Evolutionary conservation across 1,284 basidiomycete genomes (phyloP).

Genomic region (Trichosporon faecale): DNA sequence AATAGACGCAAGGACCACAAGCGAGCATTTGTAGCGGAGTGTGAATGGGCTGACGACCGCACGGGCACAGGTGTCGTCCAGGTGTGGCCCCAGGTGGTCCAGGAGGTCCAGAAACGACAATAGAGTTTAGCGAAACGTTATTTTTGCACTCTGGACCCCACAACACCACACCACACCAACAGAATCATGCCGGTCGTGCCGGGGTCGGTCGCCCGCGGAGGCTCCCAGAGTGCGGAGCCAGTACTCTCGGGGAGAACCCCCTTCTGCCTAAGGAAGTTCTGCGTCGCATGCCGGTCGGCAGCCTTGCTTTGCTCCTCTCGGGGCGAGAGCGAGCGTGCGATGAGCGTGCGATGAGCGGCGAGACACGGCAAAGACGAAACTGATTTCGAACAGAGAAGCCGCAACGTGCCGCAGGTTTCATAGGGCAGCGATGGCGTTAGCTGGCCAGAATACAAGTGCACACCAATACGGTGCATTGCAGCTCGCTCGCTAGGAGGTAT

Average conservation of each 20-base stretch:
- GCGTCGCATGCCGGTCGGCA: background rate
- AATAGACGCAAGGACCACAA: background rate
- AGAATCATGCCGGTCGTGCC: background rate
- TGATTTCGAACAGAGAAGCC: background rate
- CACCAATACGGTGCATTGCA: background rate
- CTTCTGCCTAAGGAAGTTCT: background rate
- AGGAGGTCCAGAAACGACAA: background rate
- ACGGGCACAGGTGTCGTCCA: background rate
- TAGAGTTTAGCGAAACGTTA: background rate
- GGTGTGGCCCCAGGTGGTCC: no score
- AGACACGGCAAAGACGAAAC: background rate
- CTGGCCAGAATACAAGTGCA: background rate
- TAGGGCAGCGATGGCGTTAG: background rate
- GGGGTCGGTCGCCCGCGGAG: no score
- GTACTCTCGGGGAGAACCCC: background rate
- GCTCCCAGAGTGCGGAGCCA: background rate
- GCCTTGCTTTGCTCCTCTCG: background rate
- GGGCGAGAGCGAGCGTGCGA: background rate
- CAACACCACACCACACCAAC: background rate
- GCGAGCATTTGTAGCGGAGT: background rate
- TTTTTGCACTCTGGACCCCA: background rate
- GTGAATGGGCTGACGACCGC: background rate
- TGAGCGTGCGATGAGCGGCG: background rate
- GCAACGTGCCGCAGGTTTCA: background rate
- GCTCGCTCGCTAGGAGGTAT: background rate